Evolutionary conservation across 176 grass and related monocot species (phyloP), one percentile per base, ranked within the genome.

Genomic region (Bothriochloa decipiens): DNA sequence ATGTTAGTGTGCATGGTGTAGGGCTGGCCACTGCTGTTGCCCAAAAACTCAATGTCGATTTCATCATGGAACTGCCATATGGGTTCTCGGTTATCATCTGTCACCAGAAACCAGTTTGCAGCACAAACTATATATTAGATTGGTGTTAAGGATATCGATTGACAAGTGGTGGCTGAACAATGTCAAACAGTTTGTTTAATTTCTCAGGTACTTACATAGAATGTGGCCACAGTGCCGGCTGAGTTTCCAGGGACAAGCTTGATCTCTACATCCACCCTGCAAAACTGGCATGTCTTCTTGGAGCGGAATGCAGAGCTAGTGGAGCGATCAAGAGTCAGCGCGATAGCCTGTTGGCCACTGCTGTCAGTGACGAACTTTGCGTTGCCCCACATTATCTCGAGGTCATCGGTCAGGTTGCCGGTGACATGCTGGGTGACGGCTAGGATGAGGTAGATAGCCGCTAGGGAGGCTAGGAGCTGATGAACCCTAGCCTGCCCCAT

Each of bases 1-100:
- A 96, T 41, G 81, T 96, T 96, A 53, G 94, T 96, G 86, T 96
- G 94, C 80, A 96, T 41, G 17, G 87, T 87, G 55, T 87, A 96
- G 13, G 94, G 94, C 40, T 91, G 45, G 22, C 88, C 86, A 4
- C 47, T 89, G 62, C 77, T 36, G 76, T 96, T 96, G 36, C 94
- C 94, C 55, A 93, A 43, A 62, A 96, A 96, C 47, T 96, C 91
- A 9, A 96, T 77, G 80, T 96, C 94, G 25, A 96, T 87, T 74
- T 96, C 94, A 26, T 93, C 86, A 71, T 96, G 94, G 70, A 18
- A 66, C 8, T 81, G 74, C 82, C 78, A 88, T 3, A 88, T 3
- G 47, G 18, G 7, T 62, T 83, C 23, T 83, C 58, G 2, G 88
- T 76, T 62, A 91, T 88, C 65, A 91, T 64, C 92, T 91, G n/a